Base-by-base conservation (phyloP, 1,139 yeast species). In the Zygosaccharomyces pseudobailii region DNA sequence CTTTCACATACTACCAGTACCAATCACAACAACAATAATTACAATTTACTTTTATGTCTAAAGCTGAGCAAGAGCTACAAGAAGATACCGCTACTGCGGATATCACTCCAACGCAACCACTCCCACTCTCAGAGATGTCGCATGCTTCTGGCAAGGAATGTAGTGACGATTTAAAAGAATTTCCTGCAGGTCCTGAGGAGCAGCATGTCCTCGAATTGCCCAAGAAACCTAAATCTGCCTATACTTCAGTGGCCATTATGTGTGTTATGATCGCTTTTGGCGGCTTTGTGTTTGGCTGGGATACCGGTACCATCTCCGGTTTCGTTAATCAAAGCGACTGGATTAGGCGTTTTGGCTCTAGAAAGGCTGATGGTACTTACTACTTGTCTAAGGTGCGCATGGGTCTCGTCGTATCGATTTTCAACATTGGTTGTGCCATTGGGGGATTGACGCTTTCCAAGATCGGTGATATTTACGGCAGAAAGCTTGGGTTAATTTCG, bases 241-340 rank as follows among this genome's bases (percentile, higher is more conserved):
- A 72, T 53, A 63, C 74, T 65, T 71, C 76, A 38, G 76, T 75
- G 55, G 57, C 61, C 21, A 50, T 63, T 43, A 57, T 70, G 40
- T 71, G 75, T 67, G 67, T 57, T 66, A 70, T 61, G 73, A 79
- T 72, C 46, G 84, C 86, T 50, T 78, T 80, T 54, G 86, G 84
- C 67, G 87, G 87, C 63, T 74, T 80, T 61, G 79, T 82, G 51
- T 84, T 76, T 60, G 89, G 89, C 56, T 83, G 82, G 78, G 89
- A 83, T 69, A 83, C 89, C 30, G 89, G 89, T 71, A 81, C 88
- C 58, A 83, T 84, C 65, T 78, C 85, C 25, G 94, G 95, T 63
- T 81, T 85, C 56, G 76, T 84, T 62, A 82, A 82, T 61, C 82
- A 84, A 87, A 68, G 76, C 5, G 80, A 80, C 58, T 87, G 82